phyloP scores from a whole-genome alignment of 208 protist species.

The Leptomonas pyrrhocoris region DNA sequence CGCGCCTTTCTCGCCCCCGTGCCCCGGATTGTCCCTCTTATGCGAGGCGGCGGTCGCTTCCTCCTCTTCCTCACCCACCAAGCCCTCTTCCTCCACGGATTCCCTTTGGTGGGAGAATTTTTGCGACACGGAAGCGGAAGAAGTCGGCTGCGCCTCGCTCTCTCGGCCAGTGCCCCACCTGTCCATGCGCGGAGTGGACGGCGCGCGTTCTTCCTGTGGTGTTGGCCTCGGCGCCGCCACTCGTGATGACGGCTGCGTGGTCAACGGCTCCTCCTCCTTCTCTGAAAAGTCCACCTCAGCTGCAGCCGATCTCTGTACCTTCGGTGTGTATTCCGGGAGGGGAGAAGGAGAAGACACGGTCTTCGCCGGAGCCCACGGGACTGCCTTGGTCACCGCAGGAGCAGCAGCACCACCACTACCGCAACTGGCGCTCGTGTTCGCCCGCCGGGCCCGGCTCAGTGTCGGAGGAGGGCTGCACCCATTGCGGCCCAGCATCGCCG shows the following conservation, averaged over 20 bases:
- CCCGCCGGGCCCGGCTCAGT: conserved; percentile 5
- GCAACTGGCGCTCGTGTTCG: not conserved
- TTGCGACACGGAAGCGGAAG: no score
- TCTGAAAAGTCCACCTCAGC: not conserved
- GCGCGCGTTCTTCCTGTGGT: no score
- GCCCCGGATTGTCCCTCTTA: no score
- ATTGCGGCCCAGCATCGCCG: conserved; percentile 23
- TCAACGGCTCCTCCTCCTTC: not conserved
- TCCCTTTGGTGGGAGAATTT: no score
- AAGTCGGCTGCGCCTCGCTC: no score
- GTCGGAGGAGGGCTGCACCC: conserved; percentile 29
- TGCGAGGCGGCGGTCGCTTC: no score
- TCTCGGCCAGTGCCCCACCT: no score
- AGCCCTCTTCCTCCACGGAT: no score
- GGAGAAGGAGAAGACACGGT: not conserved
- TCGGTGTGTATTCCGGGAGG: not conserved
- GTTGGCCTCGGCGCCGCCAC: not conserved
- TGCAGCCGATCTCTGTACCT: not conserved
- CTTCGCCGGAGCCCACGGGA: not conserved
- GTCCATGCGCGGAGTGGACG: no score
- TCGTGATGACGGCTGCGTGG: not conserved
- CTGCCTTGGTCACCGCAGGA: not conserved
- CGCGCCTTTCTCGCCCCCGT: conserved; percentile 16
- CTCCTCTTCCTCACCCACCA: not conserved
- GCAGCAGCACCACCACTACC: not conserved